These are phyloP conservation scores for Sporobolomyces pararoseus DNA, from an alignment of 768 basidiomycete species.

Conservation along the genomic window DNA sequence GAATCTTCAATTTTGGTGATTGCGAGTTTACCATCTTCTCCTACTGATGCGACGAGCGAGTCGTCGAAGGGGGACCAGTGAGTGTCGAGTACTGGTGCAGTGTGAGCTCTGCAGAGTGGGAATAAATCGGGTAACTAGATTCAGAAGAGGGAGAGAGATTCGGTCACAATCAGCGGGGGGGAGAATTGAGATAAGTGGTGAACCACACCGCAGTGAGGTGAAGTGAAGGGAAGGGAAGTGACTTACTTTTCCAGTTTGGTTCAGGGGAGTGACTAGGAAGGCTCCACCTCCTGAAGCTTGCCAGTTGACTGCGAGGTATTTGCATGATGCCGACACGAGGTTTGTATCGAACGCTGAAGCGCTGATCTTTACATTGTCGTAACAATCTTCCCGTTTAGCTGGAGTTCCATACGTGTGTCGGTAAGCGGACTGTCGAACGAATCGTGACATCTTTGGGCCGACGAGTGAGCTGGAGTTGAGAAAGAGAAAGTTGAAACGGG, in stretches of 20 bases:
- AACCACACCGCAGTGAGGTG: too few species aligned
- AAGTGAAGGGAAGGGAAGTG: background rate
- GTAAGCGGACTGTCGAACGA: conserved; percentile 17
- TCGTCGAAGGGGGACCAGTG: conserved; percentile 96
- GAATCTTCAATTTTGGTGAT: conserved; percentile 79
- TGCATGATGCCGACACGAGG: conserved; percentile 75
- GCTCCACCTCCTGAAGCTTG: conserved; percentile 80
- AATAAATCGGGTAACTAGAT: conserved; percentile 83
- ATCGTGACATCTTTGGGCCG: background rate
- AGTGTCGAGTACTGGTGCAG: conserved; percentile 73
- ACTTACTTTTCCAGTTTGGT: conserved; percentile 54
- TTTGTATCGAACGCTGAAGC: conserved; percentile 82
- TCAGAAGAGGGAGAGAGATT: too few species aligned
- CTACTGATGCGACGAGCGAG: conserved; percentile 79
- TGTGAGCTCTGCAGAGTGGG: conserved; percentile 75
- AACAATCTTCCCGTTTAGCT: conserved; percentile 31
- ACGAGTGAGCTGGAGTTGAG: background rate
- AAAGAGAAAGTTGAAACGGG: background rate
- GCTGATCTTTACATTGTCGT: conserved; percentile 43
- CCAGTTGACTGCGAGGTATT: conserved; percentile 92
- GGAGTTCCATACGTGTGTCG: conserved; percentile 21
- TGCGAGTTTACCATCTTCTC: conserved; percentile 89
- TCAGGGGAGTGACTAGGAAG: conserved; percentile 86
- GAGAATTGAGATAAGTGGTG: too few species aligned
- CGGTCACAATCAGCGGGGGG: background rate